Percentiles rank a stretch among this genome's conserved stretches.
Conservation (phyloP, 768 basidiomycete genomes). For the Hemileccinum impolitum region DNA sequence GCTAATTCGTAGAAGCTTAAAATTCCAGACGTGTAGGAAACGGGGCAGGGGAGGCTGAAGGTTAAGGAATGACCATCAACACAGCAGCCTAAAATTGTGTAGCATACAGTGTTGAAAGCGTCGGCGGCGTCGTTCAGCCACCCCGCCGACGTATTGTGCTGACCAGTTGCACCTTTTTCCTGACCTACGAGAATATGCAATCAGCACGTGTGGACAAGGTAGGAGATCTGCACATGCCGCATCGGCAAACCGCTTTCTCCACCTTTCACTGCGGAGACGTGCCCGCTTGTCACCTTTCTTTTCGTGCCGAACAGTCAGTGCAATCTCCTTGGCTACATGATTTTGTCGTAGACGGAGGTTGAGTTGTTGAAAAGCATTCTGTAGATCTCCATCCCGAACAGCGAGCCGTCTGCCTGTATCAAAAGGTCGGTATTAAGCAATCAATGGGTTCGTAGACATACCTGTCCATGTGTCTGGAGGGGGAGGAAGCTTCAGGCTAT, state of each 20-base stretch:
- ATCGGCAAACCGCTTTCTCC: constrained; percentile 76
- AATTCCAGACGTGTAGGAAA: constrained; percentile 2
- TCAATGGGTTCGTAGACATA: constrained; percentile 1
- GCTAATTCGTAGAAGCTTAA: constrained; percentile 5
- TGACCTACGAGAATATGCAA: constrained; percentile 51
- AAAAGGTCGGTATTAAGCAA: constrained; percentile 6
- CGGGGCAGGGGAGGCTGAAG: constrained; percentile 1
- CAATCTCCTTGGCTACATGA: constrained; percentile 49
- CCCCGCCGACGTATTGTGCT: constrained; percentile 75
- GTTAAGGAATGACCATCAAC: constrained; percentile 1
- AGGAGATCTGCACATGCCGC: constrained; percentile 47
- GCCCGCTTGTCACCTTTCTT: constrained; percentile 80
- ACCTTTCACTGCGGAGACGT: constrained; percentile 69
- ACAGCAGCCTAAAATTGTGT: constrained; percentile 4
- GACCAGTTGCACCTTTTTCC: constrained; percentile 79
- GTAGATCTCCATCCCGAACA: constrained; percentile 44
- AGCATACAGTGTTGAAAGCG: constrained; percentile 1
- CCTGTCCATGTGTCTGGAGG: constrained; percentile 58
- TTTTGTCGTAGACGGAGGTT: constrained; percentile 53
- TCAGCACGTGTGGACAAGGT: constrained; percentile 12
- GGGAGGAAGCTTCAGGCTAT: constrained; percentile 23
- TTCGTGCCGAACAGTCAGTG: constrained; percentile 62
- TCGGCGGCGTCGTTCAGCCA: constrained; percentile 37
- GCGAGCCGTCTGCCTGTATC: constrained; percentile 57
- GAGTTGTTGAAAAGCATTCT: constrained; percentile 46